Evolutionary conservation across 768 basidiomycete genomes (phyloP), one percentile per base, ranked within the genome.

Genomic region (Termitomyces sp.): DNA sequence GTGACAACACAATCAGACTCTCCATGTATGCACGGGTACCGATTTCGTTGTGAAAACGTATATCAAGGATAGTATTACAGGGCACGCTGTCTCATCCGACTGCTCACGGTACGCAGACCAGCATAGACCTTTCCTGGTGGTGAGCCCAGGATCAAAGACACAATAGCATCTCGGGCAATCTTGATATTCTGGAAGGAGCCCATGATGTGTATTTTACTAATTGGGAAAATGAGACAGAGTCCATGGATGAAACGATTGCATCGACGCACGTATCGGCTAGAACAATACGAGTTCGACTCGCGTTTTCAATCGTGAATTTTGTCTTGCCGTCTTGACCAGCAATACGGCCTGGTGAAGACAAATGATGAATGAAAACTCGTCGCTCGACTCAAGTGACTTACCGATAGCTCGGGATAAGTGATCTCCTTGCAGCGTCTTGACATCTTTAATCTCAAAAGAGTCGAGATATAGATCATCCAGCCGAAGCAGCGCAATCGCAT

Each of bases 121-220:
- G 94, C 91, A 64, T 98, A 92, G 6, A 94, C 92, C 69, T 94
- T 92, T 52, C 95, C 95, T 51, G 95, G 95, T 0, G 95, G 95
- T 15, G 94, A 95, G 33, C 95, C 95, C 16, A 98, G 80, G 63
- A 98, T 98, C 20, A 97, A 82, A 15, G 92, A 94, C 28, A 97
- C 95, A 60, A 99, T 87, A 6, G 97, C 94, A 71, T 98, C 96
- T 56, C 95, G 83, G 0, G 97, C 97, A 57, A 98, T 84, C 73
- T 96, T 97, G 79, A 99, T 98, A 68, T 97, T 97, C 77, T 95
- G 92, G 77, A 97, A 98, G 16, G 95, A 96, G 24, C 97, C 97
- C 72, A 99, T 87, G 64, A 99, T 98, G 65, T 98, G 95, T 39
- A 99, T 97, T 82, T 97, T 95, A 29, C 95, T 97, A 66, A 6